phyloP scores from a whole-genome alignment of 768 basidiomycete genomes.

The Glaciozyma antarctica region DNA sequence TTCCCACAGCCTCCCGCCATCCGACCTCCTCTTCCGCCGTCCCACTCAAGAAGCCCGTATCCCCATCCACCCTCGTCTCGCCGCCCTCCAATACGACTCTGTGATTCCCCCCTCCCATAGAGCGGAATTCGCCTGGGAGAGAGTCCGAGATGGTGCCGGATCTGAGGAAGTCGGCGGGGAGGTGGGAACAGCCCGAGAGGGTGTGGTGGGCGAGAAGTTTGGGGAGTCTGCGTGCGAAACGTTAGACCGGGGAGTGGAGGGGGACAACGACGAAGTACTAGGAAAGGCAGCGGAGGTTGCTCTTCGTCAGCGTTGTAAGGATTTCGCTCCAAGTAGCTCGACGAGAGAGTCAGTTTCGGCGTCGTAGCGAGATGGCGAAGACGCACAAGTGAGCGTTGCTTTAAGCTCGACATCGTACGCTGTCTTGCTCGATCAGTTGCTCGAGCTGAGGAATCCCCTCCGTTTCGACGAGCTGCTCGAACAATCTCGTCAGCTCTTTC shows the following conservation, averaged over 20 bases:
- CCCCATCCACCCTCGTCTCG: constrained; percentile 22
- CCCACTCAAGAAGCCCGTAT: constrained; percentile 23
- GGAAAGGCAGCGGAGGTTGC: background rate
- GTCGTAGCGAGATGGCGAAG: no score
- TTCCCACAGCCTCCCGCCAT: no score
- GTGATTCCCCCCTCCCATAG: constrained; percentile 22
- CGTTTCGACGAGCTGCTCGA: background rate
- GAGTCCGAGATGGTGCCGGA: constrained; percentile 32
- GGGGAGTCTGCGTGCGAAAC: constrained; percentile 13
- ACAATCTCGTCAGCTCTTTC: background rate
- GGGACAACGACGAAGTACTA: background rate
- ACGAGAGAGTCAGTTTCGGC: background rate
- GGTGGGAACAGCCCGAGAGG: constrained; percentile 22
- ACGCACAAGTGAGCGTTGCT: background rate
- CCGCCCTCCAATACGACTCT: constrained; percentile 17
- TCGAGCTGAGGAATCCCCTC: no score
- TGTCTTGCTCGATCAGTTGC: background rate
- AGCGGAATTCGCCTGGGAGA: no score
- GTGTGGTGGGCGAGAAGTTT: constrained; percentile 32
- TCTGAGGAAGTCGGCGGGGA: constrained; percentile 31
- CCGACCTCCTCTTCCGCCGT: constrained; percentile 6
- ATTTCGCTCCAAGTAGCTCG: background rate
- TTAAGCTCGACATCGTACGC: constrained; percentile 4
- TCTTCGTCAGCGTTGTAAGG: background rate
- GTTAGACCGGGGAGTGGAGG: background rate